Evolutionary conservation across 352 stramenopile species (phyloP), one percentile per base, ranked within the genome.

Genomic region (Globisporangium apiculatum): DNA sequence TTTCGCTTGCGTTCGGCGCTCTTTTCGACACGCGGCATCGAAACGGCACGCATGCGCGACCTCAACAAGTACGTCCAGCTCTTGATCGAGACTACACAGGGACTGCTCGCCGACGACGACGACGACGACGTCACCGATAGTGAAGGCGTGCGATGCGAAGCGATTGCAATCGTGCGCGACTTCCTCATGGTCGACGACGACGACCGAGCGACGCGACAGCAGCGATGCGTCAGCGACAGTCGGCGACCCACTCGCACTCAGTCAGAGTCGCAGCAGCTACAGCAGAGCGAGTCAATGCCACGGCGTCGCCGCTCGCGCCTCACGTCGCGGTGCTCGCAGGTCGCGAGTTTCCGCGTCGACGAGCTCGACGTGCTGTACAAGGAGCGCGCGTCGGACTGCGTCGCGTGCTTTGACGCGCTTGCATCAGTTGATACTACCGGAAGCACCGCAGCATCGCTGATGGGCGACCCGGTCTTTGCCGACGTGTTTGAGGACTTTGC

Each of bases 1-100:
- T 79, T 79, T 56, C 71, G 65, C 12, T 54, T 86, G 53, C 73
- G 77, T 62, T 79, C 75, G 24, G 60, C 62, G 12, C 60, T 86
- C 15, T 75, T 79, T 11, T 69, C 68, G 11, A 86, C 82, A 58
- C 63, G 75, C 41, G 77, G 76, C n/a, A 66, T 89, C 15, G 78
- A 88, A 24, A 61, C 70, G 11, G 60, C 66, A 37, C 67, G 80
- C 41, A 75, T 89, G 68, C 68, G 81, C 46, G 69, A 85, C 51
- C 68, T 91, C n/a, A 73, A 86, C 54, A 67, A 64, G 59, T 91
- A 86, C 47, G 43, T 91, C 58, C 74, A 79, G 35, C 71, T 86
- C 53, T 63, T 91, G 17, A 72, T 89, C 38, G 74, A 84, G 61
- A 84, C 70, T 0, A 89, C 80, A 9, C 80, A 86, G 43, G 80